These are phyloP conservation scores for Massarina eburnea DNA, from an alignment of 2,329 filamentous ascomycete species.

Conservation along the genomic window DNA sequence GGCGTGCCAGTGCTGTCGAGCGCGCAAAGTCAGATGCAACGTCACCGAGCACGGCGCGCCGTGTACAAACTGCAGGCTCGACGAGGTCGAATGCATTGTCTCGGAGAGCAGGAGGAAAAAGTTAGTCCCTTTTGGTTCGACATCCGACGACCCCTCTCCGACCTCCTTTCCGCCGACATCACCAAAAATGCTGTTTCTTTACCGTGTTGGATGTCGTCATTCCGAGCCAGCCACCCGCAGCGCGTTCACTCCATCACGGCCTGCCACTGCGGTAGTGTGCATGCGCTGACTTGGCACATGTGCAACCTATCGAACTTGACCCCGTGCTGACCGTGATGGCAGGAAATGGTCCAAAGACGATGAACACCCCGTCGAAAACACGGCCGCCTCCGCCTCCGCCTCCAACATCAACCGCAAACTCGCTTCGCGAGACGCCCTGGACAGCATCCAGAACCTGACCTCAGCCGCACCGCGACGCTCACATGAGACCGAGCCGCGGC, in stretches of 20 bases:
- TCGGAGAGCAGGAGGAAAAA: conserved; percentile 80
- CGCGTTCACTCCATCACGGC: conserved; percentile 20
- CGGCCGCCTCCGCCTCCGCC: conserved; percentile 10
- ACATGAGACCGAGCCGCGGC: conserved; percentile 51
- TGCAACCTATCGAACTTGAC: not conserved
- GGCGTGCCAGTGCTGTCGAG: conserved; percentile 84
- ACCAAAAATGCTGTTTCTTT: conserved; percentile 5
- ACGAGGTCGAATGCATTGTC: conserved; percentile 71
- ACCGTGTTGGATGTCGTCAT: conserved; percentile 25
- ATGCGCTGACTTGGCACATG: no score
- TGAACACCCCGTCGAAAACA: conserved; percentile 30
- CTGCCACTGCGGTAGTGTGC: not conserved
- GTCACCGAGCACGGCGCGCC: conserved; percentile 83
- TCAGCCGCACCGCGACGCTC: conserved; percentile 39
- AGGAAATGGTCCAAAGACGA: conserved; percentile 50
- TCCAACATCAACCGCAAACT: conserved; percentile 40
- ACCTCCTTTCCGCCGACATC: conserved; percentile 12
- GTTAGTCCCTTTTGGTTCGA: conserved; percentile 56
- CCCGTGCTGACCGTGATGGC: conserved; percentile 24
- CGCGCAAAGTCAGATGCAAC: conserved; percentile 90
- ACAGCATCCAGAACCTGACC: conserved; percentile 34
- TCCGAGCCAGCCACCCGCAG: conserved; percentile 11
- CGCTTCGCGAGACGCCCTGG: conserved; percentile 42
- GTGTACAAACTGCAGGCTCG: conserved; percentile 83
- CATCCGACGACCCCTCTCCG: conserved; percentile 24